Base-by-base conservation (phyloP, 257 asterid species). In the Thymus mandschuricus region DNA sequence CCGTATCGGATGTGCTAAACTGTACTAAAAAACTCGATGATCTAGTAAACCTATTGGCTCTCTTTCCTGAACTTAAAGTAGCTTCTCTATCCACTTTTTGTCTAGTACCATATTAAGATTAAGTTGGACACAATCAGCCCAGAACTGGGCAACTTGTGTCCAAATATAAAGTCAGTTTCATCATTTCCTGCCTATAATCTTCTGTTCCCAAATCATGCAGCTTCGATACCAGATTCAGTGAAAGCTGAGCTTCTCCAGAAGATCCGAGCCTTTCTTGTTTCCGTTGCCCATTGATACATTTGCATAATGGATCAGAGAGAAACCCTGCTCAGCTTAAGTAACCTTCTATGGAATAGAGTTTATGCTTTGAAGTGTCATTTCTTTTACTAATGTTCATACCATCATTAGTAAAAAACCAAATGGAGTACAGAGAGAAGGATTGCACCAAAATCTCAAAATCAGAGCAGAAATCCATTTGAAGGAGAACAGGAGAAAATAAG, bases 171-270 rank as follows among this genome's bases (percentile, higher is more conserved):
- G 48, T 9, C 0, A 7, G n/a, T 35, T 31, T 49, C 33, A 55
- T 63, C 71, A 15, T 15, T 10, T 60, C 15, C 59, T 15, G 34
- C 15, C 48, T 46, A 30, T 54, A 43, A 15, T 64, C 15, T 33
- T 45, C 9, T 11, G 10, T 72, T 48, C 61, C 60, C 54, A 1
- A 51, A 60, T 21, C 12, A 8, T 85, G 82, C 82, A 81, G 85
- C 85, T 74, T 74, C 80, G 1, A 81, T 81, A 74, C 85, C 85
- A 44, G 85, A 78, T 63, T 77, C 82, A 8, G 85, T 81, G 67
- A 81, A 81, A 64, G 85, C 85, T 0, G 85, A 81, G 82, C 85
- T 81, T 57, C 78, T 81, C 71, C 85, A 81, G 75, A 74, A 67
- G 75, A 81, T 81, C 62, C 72, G 74, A 57, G 67, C 80, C 52